phyloP scores from a whole-genome alignment of 495 filamentous ascomycete genomes.

The Friedmanniomyces simplex region DNA sequence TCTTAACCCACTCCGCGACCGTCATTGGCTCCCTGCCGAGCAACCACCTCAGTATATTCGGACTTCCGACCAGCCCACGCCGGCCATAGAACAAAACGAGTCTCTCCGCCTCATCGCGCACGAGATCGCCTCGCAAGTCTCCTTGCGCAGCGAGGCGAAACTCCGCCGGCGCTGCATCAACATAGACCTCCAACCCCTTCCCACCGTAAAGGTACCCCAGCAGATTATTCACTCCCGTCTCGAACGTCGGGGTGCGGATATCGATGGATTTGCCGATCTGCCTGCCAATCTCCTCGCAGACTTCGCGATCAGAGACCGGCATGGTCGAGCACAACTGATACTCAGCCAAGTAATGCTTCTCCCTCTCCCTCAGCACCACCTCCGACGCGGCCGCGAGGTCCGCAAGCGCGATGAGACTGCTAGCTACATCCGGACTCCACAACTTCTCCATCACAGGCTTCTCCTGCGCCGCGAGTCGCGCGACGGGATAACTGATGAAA shows the following conservation, averaged over 20 bases:
- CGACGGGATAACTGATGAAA: constrained; percentile 27
- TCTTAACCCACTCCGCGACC: constrained; percentile 6
- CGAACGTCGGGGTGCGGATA: not conserved
- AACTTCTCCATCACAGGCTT: constrained; percentile 13
- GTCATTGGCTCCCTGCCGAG: constrained; percentile 24
- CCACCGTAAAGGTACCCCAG: not conserved
- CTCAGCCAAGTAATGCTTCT: constrained; percentile 22
- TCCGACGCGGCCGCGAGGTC: constrained; percentile 24
- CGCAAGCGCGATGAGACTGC: constrained; percentile 20
- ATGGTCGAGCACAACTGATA: constrained; percentile 25
- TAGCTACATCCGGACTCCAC: constrained; percentile 19
- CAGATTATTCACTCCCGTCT: constrained; percentile 8
- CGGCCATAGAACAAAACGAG: constrained; percentile 30
- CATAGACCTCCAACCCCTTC: not conserved
- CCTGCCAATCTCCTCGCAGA: constrained; percentile 2
- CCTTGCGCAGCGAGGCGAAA: constrained; percentile 9
- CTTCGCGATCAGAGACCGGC: constrained; percentile 14
- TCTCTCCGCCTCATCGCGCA: constrained; percentile 24
- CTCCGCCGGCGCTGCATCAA: not conserved
- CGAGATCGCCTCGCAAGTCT: not conserved
- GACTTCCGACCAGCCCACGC: constrained; percentile 27
- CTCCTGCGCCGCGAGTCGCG: constrained; percentile 16
- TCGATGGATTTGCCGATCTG: constrained; percentile 2
- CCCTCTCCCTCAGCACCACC: constrained; percentile 12
- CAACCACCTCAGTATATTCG: constrained; percentile 31